phyloP scores from a whole-genome alignment of 2,329 filamentous ascomycete genomes.

The Ampelomyces quisqualis region DNA sequence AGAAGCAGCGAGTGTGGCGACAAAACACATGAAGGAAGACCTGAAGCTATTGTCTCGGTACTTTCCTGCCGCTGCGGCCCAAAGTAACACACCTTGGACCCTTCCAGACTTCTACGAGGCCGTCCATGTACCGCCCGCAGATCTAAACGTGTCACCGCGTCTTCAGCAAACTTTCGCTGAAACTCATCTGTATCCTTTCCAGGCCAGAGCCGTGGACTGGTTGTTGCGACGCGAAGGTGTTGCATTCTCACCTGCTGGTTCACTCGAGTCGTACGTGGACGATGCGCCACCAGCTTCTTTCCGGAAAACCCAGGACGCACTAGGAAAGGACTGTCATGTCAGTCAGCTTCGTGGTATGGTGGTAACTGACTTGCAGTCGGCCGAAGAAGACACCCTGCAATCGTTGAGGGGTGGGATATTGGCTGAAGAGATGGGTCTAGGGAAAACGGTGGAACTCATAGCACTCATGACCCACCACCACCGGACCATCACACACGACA shows the following conservation, averaged over 20 bases:
- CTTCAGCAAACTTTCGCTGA: constrained; percentile 32
- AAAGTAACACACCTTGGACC: constrained; percentile 43
- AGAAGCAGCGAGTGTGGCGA: constrained; percentile 17
- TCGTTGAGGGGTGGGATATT: constrained; percentile 63
- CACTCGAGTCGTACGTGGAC: constrained; percentile 12
- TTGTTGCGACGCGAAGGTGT: constrained; percentile 66
- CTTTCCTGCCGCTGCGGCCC: constrained; percentile 12
- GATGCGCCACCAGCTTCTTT: constrained; percentile 50
- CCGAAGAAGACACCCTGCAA: constrained; percentile 40
- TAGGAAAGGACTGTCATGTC: constrained; percentile 54
- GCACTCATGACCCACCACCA: constrained; percentile 67
- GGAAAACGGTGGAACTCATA: constrained; percentile 76
- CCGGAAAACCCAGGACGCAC: constrained; percentile 46
- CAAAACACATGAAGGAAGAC: constrained; percentile 26
- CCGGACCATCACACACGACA: constrained; percentile 32
- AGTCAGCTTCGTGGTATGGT: constrained; percentile 65
- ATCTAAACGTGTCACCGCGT: constrained; percentile 32
- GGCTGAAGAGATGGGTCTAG: constrained; percentile 80
- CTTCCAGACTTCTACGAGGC: constrained; percentile 68
- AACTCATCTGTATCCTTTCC: constrained; percentile 67
- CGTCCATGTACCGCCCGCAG: constrained; percentile 60
- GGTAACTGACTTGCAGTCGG: constrained; percentile 52
- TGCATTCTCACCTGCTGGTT: constrained; percentile 41
- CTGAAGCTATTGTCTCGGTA: constrained; percentile 30
- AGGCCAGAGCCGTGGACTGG: constrained; percentile 70